A percentile compares a stretch with the other conserved stretches of the same genome.
phyloP scores from a whole-genome alignment of 345 rosid genomes.

The Camelina sativa region DNA sequence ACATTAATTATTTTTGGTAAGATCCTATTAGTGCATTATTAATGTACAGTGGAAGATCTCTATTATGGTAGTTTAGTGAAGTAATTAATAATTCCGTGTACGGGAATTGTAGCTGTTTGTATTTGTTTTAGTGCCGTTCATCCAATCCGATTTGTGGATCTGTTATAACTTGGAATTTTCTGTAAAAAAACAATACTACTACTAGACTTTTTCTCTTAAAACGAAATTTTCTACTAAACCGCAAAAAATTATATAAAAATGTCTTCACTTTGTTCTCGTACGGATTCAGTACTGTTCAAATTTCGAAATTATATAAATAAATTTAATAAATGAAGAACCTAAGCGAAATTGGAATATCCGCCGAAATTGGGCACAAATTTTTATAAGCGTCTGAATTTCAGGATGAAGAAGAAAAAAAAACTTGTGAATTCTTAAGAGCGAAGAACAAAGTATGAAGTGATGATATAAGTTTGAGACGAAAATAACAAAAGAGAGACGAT shows the following conservation, averaged over 20 bases:
- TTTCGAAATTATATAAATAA: not conserved
- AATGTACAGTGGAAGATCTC: not conserved
- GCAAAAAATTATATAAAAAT: too few species aligned
- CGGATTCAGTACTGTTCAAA: not conserved
- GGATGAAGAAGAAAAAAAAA: constrained; percentile 10
- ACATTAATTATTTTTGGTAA: too few species aligned
- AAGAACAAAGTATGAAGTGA: constrained; percentile 33
- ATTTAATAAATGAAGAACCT: constrained; percentile 14
- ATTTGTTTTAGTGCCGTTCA: not conserved
- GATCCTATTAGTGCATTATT: not conserved
- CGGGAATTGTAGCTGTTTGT: not conserved
- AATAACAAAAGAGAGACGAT: constrained; percentile 24
- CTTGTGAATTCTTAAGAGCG: constrained; percentile 28
- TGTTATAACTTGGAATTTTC: not conserved
- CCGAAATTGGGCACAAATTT: constrained; percentile 1
- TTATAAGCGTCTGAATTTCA: constrained; percentile 20
- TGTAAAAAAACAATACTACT: not conserved
- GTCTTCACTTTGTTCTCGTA: not conserved
- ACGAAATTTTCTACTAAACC: not conserved
- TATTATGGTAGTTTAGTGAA: too few species aligned
- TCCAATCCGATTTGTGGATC: not conserved
- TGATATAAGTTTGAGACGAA: constrained; percentile 26
- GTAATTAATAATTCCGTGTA: not conserved
- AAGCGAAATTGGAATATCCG: constrained; percentile 18
- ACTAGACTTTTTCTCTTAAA: too few species aligned